phyloP scores from a whole-genome alignment of 2,329 filamentous ascomycete species.

The Lecanicillium sp. region DNA sequence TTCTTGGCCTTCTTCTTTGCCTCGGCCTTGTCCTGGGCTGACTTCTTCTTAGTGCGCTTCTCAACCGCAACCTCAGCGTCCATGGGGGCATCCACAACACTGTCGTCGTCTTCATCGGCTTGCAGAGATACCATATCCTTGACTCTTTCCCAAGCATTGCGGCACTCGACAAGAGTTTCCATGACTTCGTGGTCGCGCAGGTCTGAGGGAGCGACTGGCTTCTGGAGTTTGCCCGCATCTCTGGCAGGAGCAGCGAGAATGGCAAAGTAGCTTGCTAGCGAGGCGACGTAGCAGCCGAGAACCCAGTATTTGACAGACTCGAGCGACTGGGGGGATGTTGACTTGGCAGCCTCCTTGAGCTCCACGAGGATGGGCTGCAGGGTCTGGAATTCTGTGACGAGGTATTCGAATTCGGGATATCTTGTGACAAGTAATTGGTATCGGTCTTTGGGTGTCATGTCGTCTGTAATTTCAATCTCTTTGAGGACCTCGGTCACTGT shows the following conservation, averaged over 20 bases:
- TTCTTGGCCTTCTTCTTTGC: slow-evolving; percentile 36
- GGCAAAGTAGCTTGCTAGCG: slow-evolving; percentile 90
- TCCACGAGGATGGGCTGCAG: slow-evolving; percentile 60
- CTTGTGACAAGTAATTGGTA: slow-evolving; percentile 68
- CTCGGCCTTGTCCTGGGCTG: slow-evolving; percentile 30
- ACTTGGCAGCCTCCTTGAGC: slow-evolving; percentile 52
- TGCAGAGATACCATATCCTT: slow-evolving; percentile 55
- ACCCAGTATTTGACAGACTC: slow-evolving; percentile 70
- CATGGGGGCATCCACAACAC: slow-evolving; percentile 20
- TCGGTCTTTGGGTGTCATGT: slow-evolving; percentile 70
- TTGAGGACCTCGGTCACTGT: slow-evolving; percentile 83
- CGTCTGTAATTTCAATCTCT: slow-evolving; percentile 72
- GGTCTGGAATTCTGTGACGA: slow-evolving; percentile 73
- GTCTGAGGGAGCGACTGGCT: slow-evolving; percentile 67
- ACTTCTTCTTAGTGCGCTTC: slow-evolving; percentile 26
- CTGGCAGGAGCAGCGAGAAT: slow-evolving; percentile 76
- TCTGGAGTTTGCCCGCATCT: slow-evolving; percentile 45
- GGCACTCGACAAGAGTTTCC: slow-evolving; percentile 72
- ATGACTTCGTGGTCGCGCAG: slow-evolving; percentile 88
- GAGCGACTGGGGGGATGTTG: slow-evolving; percentile 46
- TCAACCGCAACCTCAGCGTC: slow-evolving; percentile 9
- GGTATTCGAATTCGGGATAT: slow-evolving; percentile 87
- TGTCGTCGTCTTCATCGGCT: slow-evolving; percentile 31
- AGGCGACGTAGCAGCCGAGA: slow-evolving; percentile 77
- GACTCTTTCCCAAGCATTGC: slow-evolving; percentile 72